Evolutionary conservation across 169 alveolate species (phyloP), one percentile per base, ranked within the genome.

Genomic region (Eimeria sp.): DNA sequence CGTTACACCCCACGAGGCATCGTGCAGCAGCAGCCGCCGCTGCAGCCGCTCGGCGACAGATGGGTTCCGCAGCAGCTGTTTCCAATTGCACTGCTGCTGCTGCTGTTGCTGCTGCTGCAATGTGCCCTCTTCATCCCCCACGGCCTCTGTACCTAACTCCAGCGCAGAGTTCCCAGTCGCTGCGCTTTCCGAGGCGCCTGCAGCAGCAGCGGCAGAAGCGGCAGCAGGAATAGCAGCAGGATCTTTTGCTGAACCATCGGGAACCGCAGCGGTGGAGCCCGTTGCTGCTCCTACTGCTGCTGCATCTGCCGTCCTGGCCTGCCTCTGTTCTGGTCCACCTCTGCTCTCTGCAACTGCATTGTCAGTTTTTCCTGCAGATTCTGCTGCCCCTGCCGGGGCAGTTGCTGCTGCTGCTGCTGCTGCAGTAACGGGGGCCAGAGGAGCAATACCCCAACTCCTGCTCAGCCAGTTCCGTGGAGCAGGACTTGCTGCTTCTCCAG

Each of bases 81-180:
- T 77, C 87, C 87, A 77, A n/a, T 46, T 77, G 66, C 40, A 60
- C 87, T 77, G 87, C 64, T 77, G 87, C 66, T 46, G 87, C 58
- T 25, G 40, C 40, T 40, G 64, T 30, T 77, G 87, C 33, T 40
- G 87, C 66, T 77, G 62, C 60, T 77, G 87, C 87, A 14, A n/a
- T 16, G 52, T 11, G 64, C 33, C 14, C 16, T 77, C 87, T 77
- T 46, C 64, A 46, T 25, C 40, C 87, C 66, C 25, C 37, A 2
- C 33, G 40, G 66, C 87, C 43, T 1, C 64, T 14, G 64, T 11
- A 40, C 30, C 62, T 14, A 43, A 66, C n/a, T 77, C 87, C 72
- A 9, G 33, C 13, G 49, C 49, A 43, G 9, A 43, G 49, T 4
- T 43, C 49, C 49, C 49, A 23, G 25, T 62, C 33, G 71, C 25